These are phyloP conservation scores for Ormosia emarginata DNA, from an alignment of 306 rosid species.

Conservation along the genomic window DNA sequence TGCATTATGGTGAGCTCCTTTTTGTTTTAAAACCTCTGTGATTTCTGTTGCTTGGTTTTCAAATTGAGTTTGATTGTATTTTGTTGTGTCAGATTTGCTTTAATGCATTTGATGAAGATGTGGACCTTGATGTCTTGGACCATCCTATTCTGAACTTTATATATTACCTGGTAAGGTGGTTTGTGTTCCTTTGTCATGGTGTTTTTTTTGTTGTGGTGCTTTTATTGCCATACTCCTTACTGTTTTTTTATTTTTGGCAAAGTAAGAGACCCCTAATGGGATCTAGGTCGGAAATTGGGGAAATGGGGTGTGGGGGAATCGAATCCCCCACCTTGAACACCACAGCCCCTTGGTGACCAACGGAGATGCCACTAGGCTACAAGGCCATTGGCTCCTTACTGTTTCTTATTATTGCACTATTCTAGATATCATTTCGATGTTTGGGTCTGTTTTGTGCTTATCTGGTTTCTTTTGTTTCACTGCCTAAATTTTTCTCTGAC, in stretches of 20 bases:
- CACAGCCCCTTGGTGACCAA: background rate
- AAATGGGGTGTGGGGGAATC: background rate
- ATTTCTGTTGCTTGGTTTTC: constrained; percentile 10
- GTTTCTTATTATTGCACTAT: background rate
- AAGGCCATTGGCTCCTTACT: background rate
- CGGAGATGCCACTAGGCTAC: background rate
- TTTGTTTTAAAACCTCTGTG: background rate
- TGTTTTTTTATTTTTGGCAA: background rate
- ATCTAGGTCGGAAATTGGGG: background rate
- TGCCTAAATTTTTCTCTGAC: background rate
- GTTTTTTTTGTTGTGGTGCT: background rate
- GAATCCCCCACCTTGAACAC: background rate
- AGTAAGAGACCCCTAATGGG: background rate
- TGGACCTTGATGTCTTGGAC: constrained; percentile 79
- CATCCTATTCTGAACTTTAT: constrained; percentile 91
- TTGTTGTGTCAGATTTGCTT: constrained; percentile 71
- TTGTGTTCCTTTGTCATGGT: background rate
- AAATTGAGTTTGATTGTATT: constrained; percentile 11
- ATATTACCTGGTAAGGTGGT: constrained; percentile 71
- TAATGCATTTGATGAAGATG: constrained; percentile 74
- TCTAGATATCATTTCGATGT: background rate
- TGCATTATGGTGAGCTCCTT: constrained; percentile 75
- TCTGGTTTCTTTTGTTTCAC: background rate
- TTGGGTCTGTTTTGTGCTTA: background rate
- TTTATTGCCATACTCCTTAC: background rate